Evolutionary conservation across 192 early-diverging fungal species (phyloP).

Genomic region (Phlyctochytrium bullatum): DNA sequence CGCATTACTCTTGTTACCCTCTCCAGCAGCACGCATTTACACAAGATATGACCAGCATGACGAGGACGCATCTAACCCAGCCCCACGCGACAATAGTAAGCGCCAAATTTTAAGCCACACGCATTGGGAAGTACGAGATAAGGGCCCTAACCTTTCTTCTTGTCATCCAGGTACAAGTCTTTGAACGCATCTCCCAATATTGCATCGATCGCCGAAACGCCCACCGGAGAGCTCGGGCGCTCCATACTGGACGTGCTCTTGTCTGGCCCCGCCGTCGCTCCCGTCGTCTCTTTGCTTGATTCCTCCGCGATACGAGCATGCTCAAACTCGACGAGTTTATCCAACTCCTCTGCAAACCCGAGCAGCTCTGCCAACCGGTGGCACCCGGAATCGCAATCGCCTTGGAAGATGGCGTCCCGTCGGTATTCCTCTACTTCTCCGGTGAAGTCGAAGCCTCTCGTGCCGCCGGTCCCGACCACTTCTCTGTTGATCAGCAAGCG

Average conservation of each 20-base stretch:
- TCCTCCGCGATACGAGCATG: slow-evolving; percentile 14
- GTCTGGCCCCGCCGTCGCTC: background rate
- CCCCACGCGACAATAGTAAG: too few relatives aligned
- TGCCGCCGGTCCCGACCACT: slow-evolving; percentile 52
- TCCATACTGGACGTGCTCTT: too few relatives aligned
- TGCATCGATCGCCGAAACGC: background rate
- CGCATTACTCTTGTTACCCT: too few relatives aligned
- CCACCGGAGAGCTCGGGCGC: background rate
- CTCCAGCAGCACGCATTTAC: too few relatives aligned
- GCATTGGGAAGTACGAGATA: too few relatives aligned
- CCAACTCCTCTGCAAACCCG: slow-evolving; percentile 64
- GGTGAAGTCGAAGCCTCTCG: slow-evolving; percentile 22
- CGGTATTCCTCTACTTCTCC: slow-evolving; percentile 46
- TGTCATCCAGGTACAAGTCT: too few relatives aligned
- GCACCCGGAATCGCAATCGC: slow-evolving; percentile 83
- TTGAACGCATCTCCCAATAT: slow-evolving; percentile 4
- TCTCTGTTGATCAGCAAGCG: slow-evolving; percentile 91
- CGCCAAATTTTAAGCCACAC: too few relatives aligned
- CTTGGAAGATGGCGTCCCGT: slow-evolving; percentile 76
- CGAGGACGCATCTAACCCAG: too few relatives aligned
- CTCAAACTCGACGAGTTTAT: slow-evolving; percentile 18
- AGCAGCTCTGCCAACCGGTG: slow-evolving; percentile 63
- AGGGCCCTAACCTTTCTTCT: too few relatives aligned
- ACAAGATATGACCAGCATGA: too few relatives aligned
- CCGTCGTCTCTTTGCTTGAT: background rate